Percentiles rank a stretch among this genome's conserved stretches.
phyloP scores from a whole-genome alignment of 2,329 filamentous ascomycete species.

The Stemphylium vesicarium region DNA sequence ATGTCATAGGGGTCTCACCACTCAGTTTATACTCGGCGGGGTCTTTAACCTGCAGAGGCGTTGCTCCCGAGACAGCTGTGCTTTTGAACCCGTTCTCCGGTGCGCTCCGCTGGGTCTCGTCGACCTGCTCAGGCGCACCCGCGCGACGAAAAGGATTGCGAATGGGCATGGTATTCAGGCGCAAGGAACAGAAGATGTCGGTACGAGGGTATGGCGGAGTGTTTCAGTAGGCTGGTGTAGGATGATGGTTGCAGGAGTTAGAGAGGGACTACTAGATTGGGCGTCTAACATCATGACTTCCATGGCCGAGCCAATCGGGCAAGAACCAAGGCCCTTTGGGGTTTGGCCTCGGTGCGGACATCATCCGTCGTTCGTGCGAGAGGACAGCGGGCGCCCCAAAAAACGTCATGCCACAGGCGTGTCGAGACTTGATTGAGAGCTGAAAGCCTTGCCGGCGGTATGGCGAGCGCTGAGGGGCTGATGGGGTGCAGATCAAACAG shows the following conservation, averaged over 20 bases:
- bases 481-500: conserved; percentile 20
- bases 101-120: conserved; percentile 40
- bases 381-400: not conserved
- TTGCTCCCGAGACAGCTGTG: conserved; percentile 44
- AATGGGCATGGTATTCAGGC: conserved; percentile 45
- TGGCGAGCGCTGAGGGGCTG: conserved; percentile 2
- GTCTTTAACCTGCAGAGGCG: conserved; percentile 54
- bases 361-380: conserved; percentile 18
- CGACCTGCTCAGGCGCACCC: conserved; percentile 40
- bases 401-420: conserved; percentile 21
- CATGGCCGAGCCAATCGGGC: conserved; percentile 25
- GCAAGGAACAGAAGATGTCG: conserved; percentile 21
- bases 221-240: conserved; percentile 25
- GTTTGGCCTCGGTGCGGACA: conserved; percentile 12
- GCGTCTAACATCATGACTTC: conserved; percentile 27
- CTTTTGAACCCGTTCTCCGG: conserved; percentile 44
- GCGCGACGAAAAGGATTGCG: conserved; percentile 51
- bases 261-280: conserved; percentile 12
- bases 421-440: conserved; percentile 2
- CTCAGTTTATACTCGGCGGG: conserved; percentile 60
- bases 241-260: conserved; percentile 21
- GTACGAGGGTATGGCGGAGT: conserved; percentile 24
- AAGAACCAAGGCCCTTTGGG: conserved; percentile 15
- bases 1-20: conserved; percentile 47
- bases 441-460: not conserved